phyloP scores from a whole-genome alignment of 129 eudicot genomes.

The Chrysanthemum seticuspe region DNA sequence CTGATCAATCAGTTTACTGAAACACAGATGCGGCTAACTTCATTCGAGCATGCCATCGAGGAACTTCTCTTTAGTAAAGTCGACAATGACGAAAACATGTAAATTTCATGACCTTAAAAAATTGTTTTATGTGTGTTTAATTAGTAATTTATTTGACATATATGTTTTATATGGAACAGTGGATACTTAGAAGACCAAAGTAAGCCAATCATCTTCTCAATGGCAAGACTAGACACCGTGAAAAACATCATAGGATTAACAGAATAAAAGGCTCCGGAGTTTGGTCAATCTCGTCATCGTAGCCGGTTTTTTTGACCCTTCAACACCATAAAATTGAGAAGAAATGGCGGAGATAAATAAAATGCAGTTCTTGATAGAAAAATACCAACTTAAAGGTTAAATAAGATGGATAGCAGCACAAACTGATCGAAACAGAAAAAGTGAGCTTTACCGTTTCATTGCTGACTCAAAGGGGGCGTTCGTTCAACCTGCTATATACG shows the following conservation, averaged over 20 bases:
- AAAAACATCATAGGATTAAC: too few species aligned
- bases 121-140: not conserved
- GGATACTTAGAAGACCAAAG: conserved; percentile 76
- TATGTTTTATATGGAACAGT: conserved; percentile 36
- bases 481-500: conserved; percentile 93
- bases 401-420: too few species aligned
- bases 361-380: too few species aligned
- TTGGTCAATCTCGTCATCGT: too few species aligned
- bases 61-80: conserved; percentile 67
- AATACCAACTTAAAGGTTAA: too few species aligned
- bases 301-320: too few species aligned
- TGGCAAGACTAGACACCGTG: conserved; percentile 83
- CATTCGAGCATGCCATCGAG: conserved; percentile 74
- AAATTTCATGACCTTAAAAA: conserved; percentile 25
- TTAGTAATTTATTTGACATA: not conserved
- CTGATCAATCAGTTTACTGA: conserved; percentile 91
- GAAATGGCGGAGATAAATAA: too few species aligned
- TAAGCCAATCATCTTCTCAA: conserved; percentile 93
- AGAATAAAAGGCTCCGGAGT: too few species aligned
- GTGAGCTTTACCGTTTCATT: conserved; percentile 82
- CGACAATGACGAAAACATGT: conserved; percentile 84
- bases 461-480: conserved; percentile 98
- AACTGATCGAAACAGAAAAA: conserved; percentile 46
- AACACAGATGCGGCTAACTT: conserved; percentile 62
- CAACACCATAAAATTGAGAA: too few species aligned